Conservation (phyloP, 179 eudicot species). For the Beta corolliflora region DNA sequence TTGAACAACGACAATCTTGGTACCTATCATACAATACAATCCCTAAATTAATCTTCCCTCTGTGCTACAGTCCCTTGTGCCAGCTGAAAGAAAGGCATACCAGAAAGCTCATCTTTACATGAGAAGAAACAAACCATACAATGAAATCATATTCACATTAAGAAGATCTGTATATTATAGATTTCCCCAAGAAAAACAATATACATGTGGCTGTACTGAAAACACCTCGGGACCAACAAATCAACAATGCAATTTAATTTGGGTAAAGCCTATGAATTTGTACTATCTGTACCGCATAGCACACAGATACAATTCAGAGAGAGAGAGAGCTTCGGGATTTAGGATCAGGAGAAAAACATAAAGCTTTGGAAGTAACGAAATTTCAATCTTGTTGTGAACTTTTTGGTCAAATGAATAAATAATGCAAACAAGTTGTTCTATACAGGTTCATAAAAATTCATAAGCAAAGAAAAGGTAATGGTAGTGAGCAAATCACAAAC, state of each 20-base stretch:
- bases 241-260: conserved; percentile 20
- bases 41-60: background rate
- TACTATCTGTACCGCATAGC: conserved; percentile 14
- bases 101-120: conserved; percentile 24
- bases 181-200: conserved; percentile 11
- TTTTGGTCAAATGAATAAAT: background rate
- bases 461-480: background rate
- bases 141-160: conserved; percentile 11
- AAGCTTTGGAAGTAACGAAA: conserved; percentile 18
- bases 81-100: conserved; percentile 20
- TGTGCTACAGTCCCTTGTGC: background rate
- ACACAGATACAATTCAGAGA: background rate
- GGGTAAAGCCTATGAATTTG: conserved; percentile 20
- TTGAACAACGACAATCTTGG: background rate
- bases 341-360: conserved; percentile 7
- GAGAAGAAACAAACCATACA: conserved; percentile 15
- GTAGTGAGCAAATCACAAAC: background rate
- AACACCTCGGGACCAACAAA: conserved; percentile 15
- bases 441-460: background rate
- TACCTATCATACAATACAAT: background rate
- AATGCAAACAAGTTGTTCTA: conserved; percentile 11
- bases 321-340: background rate
- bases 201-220: conserved; percentile 17
- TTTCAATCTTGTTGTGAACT: background rate
- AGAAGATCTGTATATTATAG: conserved; percentile 5